Evolutionary conservation across 768 basidiomycete species (phyloP).

Genomic region (Trametes coccinea): DNA sequence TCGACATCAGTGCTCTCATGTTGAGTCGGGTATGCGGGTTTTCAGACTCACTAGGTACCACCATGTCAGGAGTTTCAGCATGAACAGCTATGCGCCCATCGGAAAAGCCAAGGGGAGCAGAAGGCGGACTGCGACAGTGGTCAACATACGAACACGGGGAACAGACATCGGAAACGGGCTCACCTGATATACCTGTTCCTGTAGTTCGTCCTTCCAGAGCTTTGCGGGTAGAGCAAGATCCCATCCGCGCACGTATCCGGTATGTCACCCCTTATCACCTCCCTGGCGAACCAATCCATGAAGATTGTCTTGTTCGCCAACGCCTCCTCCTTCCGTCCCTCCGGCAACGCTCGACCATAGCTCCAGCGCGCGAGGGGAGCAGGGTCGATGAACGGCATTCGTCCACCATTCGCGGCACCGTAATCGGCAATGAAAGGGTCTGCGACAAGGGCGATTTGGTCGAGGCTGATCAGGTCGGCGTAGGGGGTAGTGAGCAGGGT

Average conservation of each 20-base stretch:
- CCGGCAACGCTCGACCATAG: constrained; percentile 24
- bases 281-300: constrained; percentile 32
- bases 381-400: constrained; percentile 33
- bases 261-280: constrained; percentile 21
- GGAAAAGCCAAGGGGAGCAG: constrained; percentile 29
- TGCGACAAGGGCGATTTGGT: constrained; percentile 31
- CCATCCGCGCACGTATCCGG: constrained; percentile 29
- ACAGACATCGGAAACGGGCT: neutral
- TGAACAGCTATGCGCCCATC: constrained; percentile 26
- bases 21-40: neutral
- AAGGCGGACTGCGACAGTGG: constrained; percentile 20
- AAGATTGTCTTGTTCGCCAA: constrained; percentile 32
- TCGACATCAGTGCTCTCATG: neutral
- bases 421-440: constrained; percentile 32
- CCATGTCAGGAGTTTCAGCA: constrained; percentile 33
- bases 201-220: constrained; percentile 27
- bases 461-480: constrained; percentile 30
- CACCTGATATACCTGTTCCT: constrained; percentile 29
- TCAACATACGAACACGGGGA: no score
- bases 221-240: constrained; percentile 34
- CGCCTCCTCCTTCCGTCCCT: constrained; percentile 24
- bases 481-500: constrained; percentile 32
- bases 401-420: constrained; percentile 26
- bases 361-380: constrained; percentile 31
- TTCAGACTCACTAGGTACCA: constrained; percentile 30